Base-by-base conservation (phyloP, 306 rosid genomes). In the Ziziphus jujuba region DNA sequence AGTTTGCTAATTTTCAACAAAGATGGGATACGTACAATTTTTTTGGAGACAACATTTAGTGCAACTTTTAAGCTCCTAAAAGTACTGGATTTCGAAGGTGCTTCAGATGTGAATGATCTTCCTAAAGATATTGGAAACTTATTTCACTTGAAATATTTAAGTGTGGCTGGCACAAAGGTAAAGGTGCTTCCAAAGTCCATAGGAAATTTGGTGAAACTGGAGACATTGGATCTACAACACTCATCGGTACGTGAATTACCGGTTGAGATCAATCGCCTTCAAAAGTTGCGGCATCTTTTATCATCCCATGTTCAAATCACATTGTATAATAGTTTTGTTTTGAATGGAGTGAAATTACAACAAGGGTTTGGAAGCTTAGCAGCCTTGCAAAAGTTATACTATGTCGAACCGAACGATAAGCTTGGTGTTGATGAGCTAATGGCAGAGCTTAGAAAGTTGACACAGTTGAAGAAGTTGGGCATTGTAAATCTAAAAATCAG, bases 221-320 rank as follows among this genome's bases (percentile, higher is more conserved):
- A 75, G 22, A 69, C 70, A 2, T 14, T 75, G 33, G 74, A 75
- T 57, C 55, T 75, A 20, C 47, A 38, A 20, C 5, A 13, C 4
- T 12, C 80, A 61, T 8, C 33, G 0, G 70, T 75, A 20, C 17
- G 5, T 35, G 19, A 31, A 14, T 2, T 69, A 63, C 75, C 71
- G 11, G 38, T 13, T 15, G 69, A 38, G 55, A 38, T 69, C 16
- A 47, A 6, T 3, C 28, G 9, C 59, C 59, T 72, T 33, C 23
- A 16, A 0, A 72, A 72, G 34, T 49, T 72, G 43, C 43, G 43
- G 2, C 43, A 36, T 36, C 43, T 36, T 36, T 35, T 35, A 35
- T 6, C 40, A 35, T 6, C 8, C 3, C 1, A 9, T 9, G 0
- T 6, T 6, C 40, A 9, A 35, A 0, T 1, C 8, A 35, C 40